Percentiles rank a stretch among this genome's conserved stretches.
These are phyloP conservation scores for Aegilops tauschii DNA, from an alignment of 176 grass and related monocot species.

Conservation along the genomic window DNA sequence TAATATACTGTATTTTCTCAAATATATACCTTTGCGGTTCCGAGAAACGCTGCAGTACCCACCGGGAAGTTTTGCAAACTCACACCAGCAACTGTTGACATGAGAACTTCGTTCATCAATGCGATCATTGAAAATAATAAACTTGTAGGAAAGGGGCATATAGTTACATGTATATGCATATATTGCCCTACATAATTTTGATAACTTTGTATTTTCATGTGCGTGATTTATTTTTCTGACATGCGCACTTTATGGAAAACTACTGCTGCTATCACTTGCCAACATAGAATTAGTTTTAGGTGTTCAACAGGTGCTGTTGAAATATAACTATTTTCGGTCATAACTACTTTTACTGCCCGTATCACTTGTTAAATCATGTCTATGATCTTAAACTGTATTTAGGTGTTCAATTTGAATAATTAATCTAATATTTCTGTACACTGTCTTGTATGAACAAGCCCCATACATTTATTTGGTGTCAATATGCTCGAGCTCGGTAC, in stretches of 20 bases:
- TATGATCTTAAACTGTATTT: conserved; percentile 1
- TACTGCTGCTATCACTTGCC: background rate
- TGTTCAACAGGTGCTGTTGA: background rate
- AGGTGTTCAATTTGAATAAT: background rate
- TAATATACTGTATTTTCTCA: background rate
- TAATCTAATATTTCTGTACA: background rate
- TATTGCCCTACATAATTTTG: background rate
- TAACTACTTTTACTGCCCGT: background rate
- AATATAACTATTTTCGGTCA: background rate
- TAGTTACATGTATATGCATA: background rate
- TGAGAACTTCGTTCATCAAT: conserved; percentile 1
- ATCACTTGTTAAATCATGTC: background rate
- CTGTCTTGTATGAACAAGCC: background rate
- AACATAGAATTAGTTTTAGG: background rate
- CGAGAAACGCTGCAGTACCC: conserved; percentile 72
- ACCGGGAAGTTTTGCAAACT: conserved; percentile 81
- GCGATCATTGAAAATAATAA: background rate
- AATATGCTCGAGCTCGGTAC: conserved; percentile 2
- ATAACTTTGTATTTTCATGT: background rate
- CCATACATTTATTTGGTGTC: background rate
- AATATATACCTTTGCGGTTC: conserved; percentile 60
- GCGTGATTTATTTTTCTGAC: background rate
- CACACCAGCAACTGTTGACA: conserved; percentile 67
- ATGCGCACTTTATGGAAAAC: background rate
- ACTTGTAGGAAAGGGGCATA: background rate